These are phyloP conservation scores for Colletotrichum sp. DNA, from an alignment of 2,329 filamentous ascomycete species.

Conservation along the genomic window DNA sequence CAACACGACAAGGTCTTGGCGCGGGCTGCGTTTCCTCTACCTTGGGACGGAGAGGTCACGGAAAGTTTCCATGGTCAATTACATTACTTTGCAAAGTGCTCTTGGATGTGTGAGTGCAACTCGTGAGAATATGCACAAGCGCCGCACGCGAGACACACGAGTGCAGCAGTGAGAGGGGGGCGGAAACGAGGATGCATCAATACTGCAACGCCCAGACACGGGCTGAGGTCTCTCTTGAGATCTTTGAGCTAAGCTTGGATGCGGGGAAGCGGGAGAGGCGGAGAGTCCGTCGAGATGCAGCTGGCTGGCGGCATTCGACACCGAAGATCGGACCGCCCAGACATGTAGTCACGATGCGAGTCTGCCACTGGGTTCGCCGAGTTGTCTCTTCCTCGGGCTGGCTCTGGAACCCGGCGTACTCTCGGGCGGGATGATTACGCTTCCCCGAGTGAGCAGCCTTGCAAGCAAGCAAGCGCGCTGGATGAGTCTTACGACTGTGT, in stretches of 20 bases:
- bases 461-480: not conserved
- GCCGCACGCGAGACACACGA: not conserved
- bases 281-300: not conserved
- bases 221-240: not conserved
- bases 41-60: not conserved
- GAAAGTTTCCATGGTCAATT: not conserved
- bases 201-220: not conserved
- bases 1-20: conserved; percentile 6
- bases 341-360: not conserved
- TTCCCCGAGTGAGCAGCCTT: not conserved
- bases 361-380: not conserved
- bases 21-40: not conserved
- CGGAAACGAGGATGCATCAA: not conserved
- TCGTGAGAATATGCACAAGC: not conserved
- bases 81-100: not conserved
- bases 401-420: not conserved
- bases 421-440: not conserved
- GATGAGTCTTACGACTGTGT: not conserved
- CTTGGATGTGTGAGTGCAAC: not conserved
- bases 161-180: not conserved
- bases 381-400: not conserved
- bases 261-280: not conserved
- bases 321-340: conserved; percentile 7
- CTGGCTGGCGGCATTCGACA: not conserved
- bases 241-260: not conserved